A percentile compares a stretch with the other conserved stretches of the same genome.
These are phyloP conservation scores for Taiwanofungus camphoratus DNA, from an alignment of 1,284 basidiomycete species.

Conservation along the genomic window DNA sequence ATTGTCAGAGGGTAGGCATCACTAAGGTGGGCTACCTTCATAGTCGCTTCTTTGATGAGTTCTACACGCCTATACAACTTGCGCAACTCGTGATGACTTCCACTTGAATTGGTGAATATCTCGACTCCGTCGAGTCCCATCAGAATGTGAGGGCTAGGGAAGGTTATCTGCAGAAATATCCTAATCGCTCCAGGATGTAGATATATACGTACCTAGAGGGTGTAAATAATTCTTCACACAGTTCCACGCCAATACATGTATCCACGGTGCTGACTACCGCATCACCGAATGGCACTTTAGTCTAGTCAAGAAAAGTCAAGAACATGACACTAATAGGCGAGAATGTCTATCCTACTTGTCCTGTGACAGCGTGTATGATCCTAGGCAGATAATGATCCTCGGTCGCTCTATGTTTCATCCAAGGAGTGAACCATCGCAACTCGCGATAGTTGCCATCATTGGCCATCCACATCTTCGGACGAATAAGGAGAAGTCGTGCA, in stretches of 20 bases:
- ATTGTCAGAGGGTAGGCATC: not conserved
- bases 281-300: conserved; percentile 92
- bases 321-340: too few relatives aligned
- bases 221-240: conserved; percentile 97
- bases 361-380: conserved; percentile 81
- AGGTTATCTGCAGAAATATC: conserved; percentile 1
- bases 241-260: conserved; percentile 92
- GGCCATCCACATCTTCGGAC: conserved; percentile 99
- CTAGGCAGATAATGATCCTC: conserved; percentile 89
- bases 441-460: conserved; percentile 99
- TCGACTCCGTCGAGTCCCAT: conserved; percentile 99
- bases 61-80: conserved; percentile 91
- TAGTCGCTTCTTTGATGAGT: conserved; percentile 94
- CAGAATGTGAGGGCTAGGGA: conserved; percentile 80
- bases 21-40: conserved; percentile 55
- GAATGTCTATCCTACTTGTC: too few relatives aligned
- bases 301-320: too few relatives aligned
- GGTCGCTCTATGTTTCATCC: conserved; percentile 82
- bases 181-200: not conserved
- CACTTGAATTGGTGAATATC: conserved; percentile 97
- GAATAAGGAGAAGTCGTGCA: conserved; percentile 84
- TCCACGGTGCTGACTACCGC: conserved; percentile 91
- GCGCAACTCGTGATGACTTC: conserved; percentile 94
- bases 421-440: conserved; percentile 93
- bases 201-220: conserved; percentile 70